Evolutionary conservation across 805 yeast species (phyloP), one percentile per base, ranked within the genome.

Genomic region (Candida gorgasii): DNA sequence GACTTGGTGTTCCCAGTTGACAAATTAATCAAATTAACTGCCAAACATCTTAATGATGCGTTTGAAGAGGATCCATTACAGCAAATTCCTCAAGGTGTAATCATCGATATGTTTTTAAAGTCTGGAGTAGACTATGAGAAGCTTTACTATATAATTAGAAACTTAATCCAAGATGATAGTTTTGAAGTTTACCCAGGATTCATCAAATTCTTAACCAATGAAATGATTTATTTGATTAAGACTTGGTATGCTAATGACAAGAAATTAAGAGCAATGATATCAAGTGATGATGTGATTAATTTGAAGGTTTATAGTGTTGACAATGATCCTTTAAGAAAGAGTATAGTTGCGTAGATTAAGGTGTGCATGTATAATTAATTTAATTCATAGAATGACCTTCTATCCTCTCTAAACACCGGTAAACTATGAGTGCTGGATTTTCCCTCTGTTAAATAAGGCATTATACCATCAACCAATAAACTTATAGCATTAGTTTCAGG

Each of bases 1-100:
- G 96, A 89, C 52, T 73, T 79, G 54, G 85, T 89, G 3, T 89
- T 90, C 69, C 95, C 97, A 14, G 73, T 86, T 5, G 79, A 79
- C 49, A 82, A 80, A 43, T 69, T 90, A 36, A 69, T 88, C 51
- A 84, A 86, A 45, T 69, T 84, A 46, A 66, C 87, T 36, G 73
- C 83, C 50, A 78, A 76, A 50, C 73, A 80, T 51, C 68, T 84
- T 13, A 61, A 62, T 35, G 63, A 61, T 31, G 63, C 72, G 1
- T 49, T 55, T 5, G 69, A 67, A 29, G 70, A 65, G 37, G 58
- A 58, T 37, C 53, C 55, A 3, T 48, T 43, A 3, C 66, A 71
- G 69, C 40, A 56, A 46, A 53, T 75, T 58, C 54, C 83, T 52
- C 57, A 62, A 5, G 92, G 90, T 5, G 66, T 74, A 3, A 67